Evolutionary conservation across 352 stramenopile genomes (phyloP).

Genomic region (Phytophthora idaei): DNA sequence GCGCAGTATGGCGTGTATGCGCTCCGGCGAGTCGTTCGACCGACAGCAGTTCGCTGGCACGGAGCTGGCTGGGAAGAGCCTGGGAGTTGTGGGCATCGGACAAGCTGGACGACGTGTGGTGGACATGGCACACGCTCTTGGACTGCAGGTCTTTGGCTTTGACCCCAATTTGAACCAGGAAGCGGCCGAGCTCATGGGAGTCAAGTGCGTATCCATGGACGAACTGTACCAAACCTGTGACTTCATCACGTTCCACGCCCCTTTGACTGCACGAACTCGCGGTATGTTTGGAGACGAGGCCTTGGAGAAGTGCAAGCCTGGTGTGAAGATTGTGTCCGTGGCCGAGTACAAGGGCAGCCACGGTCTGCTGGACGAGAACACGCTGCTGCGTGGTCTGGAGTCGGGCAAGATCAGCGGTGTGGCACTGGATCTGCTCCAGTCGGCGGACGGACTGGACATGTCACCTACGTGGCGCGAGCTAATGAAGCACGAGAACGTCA

Average conservation of each 20-base stretch:
- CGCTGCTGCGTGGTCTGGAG: conserved; percentile 71
- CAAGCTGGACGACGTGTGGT: conserved; percentile 74
- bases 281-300: conserved; percentile 88
- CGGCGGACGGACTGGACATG: conserved; percentile 27
- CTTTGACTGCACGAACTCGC: conserved; percentile 91
- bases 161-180: conserved; percentile 82
- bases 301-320: conserved; percentile 89
- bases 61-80: conserved; percentile 62
- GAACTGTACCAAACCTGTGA: conserved; percentile 81
- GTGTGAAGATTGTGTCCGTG: conserved; percentile 90
- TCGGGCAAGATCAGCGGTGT: conserved; percentile 85
- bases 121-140: conserved; percentile 77
- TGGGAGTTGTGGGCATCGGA: conserved; percentile 78
- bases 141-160: conserved; percentile 70
- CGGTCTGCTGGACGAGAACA: conserved; percentile 84
- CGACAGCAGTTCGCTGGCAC: conserved; percentile 63
- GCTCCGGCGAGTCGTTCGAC: conserved; percentile 31
- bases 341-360: conserved; percentile 69
- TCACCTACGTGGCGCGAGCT: conserved; percentile 66
- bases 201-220: conserved; percentile 65
- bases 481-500: conserved; percentile 87
- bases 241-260: conserved; percentile 95
- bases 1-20: conserved; percentile 48
- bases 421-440: conserved; percentile 78
- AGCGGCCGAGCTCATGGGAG: conserved; percentile 59